Percentiles rank a stretch among this genome's conserved stretches.
Conservation (phyloP, 345 rosid genomes). For the Eutrema yunnanense region DNA sequence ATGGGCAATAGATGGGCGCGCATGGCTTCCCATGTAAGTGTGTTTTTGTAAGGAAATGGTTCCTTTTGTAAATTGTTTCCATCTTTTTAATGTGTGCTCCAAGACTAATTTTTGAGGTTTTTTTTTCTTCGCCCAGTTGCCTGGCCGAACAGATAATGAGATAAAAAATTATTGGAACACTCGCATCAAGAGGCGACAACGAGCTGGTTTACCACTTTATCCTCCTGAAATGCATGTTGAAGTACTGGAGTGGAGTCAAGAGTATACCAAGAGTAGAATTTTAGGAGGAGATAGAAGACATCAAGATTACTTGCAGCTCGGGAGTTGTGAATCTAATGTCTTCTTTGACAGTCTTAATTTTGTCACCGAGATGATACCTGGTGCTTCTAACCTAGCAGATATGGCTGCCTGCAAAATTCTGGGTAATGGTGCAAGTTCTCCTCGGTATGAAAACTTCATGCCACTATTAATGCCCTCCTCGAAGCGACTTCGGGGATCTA, state of each 20-base stretch:
- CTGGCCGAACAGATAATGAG: conserved; percentile 98
- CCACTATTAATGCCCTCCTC: conserved; percentile 39
- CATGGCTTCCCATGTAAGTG: conserved; percentile 88
- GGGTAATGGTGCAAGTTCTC: conserved; percentile 42
- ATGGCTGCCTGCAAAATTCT: conserved; percentile 43
- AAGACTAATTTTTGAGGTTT: background rate
- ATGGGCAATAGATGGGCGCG: conserved; percentile 99
- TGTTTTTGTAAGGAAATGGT: background rate
- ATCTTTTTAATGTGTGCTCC: background rate
- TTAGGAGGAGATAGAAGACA: conserved; percentile 38
- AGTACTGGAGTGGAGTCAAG: conserved; percentile 49
- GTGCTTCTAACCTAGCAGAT: conserved; percentile 51
- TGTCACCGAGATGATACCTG: conserved; percentile 37
- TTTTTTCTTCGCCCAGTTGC: conserved; percentile 49
- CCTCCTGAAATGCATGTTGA: conserved; percentile 69
- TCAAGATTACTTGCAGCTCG: conserved; percentile 46
- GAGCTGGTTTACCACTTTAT: conserved; percentile 96
- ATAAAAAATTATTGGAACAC: conserved; percentile 99
- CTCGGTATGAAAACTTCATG: conserved; percentile 49
- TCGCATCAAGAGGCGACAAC: conserved; percentile 81
- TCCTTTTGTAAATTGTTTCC: background rate
- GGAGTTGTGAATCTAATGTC: conserved; percentile 52
- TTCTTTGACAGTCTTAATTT: conserved; percentile 58
- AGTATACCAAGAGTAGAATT: conserved; percentile 26
- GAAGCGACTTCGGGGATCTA: conserved; percentile 61